A percentile compares a stretch with the other conserved stretches of the same genome.
These are phyloP conservation scores for Pseudogymnoascus sp. DNA, from an alignment of 2,329 filamentous ascomycete species.

Conservation along the genomic window DNA sequence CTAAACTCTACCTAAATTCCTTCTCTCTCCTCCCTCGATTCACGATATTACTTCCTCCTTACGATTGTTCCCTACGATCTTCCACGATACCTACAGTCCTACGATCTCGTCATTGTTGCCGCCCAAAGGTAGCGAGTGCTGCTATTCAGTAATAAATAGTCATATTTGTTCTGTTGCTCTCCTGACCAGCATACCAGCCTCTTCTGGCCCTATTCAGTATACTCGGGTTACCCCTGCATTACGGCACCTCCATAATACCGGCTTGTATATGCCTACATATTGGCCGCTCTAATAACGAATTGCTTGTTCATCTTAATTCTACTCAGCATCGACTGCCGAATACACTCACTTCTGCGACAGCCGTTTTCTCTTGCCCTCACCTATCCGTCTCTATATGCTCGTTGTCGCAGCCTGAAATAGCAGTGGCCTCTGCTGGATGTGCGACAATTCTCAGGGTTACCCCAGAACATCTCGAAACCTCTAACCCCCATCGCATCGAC, in stretches of 20 bases:
- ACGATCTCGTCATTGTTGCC: not conserved
- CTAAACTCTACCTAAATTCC: conserved; percentile 5
- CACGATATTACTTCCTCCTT: not conserved
- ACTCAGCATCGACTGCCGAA: conserved; percentile 2
- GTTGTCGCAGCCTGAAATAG: conserved; percentile 4
- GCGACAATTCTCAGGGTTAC: conserved; percentile 26
- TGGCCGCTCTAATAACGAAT: conserved; percentile 1
- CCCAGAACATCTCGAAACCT: conserved; percentile 24
- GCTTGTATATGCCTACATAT: conserved; percentile 6
- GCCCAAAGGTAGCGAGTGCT: not conserved
- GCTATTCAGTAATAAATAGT: not conserved
- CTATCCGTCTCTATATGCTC: not conserved
- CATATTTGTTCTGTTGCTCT: not conserved
- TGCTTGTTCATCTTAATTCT: conserved; percentile 5
- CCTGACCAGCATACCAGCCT: not conserved
- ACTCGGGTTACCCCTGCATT: not conserved
- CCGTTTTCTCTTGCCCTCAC: not conserved
- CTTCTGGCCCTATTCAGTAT: not conserved
- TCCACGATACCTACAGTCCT: not conserved
- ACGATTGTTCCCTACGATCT: not conserved
- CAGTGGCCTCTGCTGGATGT: conserved; percentile 17
- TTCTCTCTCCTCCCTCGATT: not conserved
- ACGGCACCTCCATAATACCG: conserved; percentile 1
- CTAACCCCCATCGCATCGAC: conserved; percentile 18
- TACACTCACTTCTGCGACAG: not conserved